Base-by-base conservation (phyloP, 164 flowering plant species). In the Umbilicus rupestris region DNA sequence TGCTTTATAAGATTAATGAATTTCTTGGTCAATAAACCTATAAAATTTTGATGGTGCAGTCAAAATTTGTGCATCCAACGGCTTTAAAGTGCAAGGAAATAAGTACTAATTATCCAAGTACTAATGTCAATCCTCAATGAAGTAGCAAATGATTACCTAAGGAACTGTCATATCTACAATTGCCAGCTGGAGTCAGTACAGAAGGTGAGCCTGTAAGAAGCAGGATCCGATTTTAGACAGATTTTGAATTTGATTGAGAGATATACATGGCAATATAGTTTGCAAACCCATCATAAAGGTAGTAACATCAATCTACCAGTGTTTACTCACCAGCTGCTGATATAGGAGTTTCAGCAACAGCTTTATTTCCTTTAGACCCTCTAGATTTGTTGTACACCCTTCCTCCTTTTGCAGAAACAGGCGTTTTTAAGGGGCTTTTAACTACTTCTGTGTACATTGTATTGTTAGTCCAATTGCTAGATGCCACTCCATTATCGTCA, bases 11-110 rank as follows among this genome's bases (percentile, higher is more conserved):
- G 79, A 78, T 78, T 86, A 65, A 90, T 83, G 73, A 94, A 89
- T 76, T 90, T 94, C 76, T 90, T 94, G 37, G 98, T 94, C 70
- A 90, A 75, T 37, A 94, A 83, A 69, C 96, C 98, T 94, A 68
- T 39, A 63, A 41, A 47, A 46, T 16, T 64, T 63, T 65, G 19
- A n/a, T 65, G 2, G 57, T 10, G 47, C 41, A 39, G 31, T 68
- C 42, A 73, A 15, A 28, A 28, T 24, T 46, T 26, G 12, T 19
- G 37, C 30, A 62, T 63, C 16, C 26, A n/a, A 17, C 29, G 9
- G 42, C 28, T 41, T 45, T 15, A 17, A 19, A 20, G 1, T 17
- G 22, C 59, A 52, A 63, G 1, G 50, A 3, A n/a, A 42, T 11
- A 28, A 19, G 14, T 22, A 20, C n/a, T 35, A 49, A 20, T 24